Conservation (phyloP, 768 basidiomycete species). For the Phanerochaete sordida region DNA sequence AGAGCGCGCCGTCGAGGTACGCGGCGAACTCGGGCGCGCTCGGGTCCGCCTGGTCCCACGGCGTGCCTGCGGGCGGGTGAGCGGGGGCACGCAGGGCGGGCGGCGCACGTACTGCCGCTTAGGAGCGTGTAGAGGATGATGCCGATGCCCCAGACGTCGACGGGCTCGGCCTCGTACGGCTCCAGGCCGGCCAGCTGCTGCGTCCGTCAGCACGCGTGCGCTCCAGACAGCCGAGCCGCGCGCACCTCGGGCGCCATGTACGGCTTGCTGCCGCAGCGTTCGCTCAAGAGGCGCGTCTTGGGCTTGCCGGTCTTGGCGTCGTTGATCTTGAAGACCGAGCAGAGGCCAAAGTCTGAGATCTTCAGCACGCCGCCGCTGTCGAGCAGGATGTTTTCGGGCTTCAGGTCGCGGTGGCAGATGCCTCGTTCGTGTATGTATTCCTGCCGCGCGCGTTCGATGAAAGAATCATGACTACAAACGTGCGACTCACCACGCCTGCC, state of each 20-base stretch:
- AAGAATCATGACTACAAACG: neutral
- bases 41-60: slow-evolving; percentile 92
- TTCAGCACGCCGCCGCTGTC: slow-evolving; percentile 83
- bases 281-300: slow-evolving; percentile 69
- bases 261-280: slow-evolving; percentile 88
- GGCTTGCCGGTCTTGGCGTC: slow-evolving; percentile 44
- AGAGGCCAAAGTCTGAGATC: slow-evolving; percentile 94
- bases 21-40: slow-evolving; percentile 77
- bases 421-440: slow-evolving; percentile 84
- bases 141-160: slow-evolving; percentile 95
- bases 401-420: slow-evolving; percentile 94
- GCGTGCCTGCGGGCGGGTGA: slow-evolving; percentile 63
- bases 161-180: slow-evolving; percentile 85
- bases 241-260: slow-evolving; percentile 93
- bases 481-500: slow-evolving; percentile 51
- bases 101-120: slow-evolving; percentile 68
- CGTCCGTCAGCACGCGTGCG: neutral
- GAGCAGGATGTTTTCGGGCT: slow-evolving; percentile 93
- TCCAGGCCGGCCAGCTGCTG: slow-evolving; percentile 21
- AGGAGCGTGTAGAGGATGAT: slow-evolving; percentile 92
- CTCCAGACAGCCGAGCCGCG: neutral
- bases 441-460: neutral
- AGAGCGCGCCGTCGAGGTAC: slow-evolving; percentile 72
- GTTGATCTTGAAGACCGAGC: slow-evolving; percentile 85
- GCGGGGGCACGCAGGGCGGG: neutral